Base-by-base conservation (phyloP, 2,329 filamentous ascomycete genomes). In the Alternaria atra region DNA sequence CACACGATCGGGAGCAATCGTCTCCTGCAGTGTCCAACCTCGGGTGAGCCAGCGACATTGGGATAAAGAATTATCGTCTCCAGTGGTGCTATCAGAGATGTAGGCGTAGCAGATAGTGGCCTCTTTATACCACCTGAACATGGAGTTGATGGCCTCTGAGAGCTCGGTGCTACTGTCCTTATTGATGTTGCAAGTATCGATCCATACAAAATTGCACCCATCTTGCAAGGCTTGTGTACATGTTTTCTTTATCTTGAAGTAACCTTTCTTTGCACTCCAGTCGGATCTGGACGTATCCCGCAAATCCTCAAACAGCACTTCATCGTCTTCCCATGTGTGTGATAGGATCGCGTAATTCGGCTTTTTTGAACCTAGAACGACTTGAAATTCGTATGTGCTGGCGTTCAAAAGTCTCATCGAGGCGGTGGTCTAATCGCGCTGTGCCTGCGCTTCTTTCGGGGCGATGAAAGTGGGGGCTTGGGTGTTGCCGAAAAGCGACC, bases 1-100 rank as follows among this genome's bases (percentile, higher is more conserved):
- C 15, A 69, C 58, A 5, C 23, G n/a, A 3, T 25, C 29, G 6
- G 67, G 63, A 9, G 66, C 66, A 5, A 69, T 17, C 13, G 67
- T 52, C 42, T 69, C 66, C 58, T 69, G 66, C 1, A 66, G 40
- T 4, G 66, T 69, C 66, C 64, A 69, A 6, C 65, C 66, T 15
- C 66, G 56, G 4, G 53, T 65, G 39, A 69, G 61, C 66, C 66
- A 69, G 10, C 58, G 50, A 25, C 63, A 60, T 27, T 57, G 4
- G 15, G 32, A 37, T 10, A 57, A 17, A 1, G 46, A 15, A 0
- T 2, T 0, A 0, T 2, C 32, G 1, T 30, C 10, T 6, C 23
- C 10, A 15, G 2, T 2, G 4, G 0, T 15, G 7, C 55, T n/a
- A 46, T 69, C 65, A 5, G 39, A 39, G 0, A 69, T 55, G 15